Base-by-base conservation (phyloP, 768 basidiomycete species). In the Hemileccinum impolitum region DNA sequence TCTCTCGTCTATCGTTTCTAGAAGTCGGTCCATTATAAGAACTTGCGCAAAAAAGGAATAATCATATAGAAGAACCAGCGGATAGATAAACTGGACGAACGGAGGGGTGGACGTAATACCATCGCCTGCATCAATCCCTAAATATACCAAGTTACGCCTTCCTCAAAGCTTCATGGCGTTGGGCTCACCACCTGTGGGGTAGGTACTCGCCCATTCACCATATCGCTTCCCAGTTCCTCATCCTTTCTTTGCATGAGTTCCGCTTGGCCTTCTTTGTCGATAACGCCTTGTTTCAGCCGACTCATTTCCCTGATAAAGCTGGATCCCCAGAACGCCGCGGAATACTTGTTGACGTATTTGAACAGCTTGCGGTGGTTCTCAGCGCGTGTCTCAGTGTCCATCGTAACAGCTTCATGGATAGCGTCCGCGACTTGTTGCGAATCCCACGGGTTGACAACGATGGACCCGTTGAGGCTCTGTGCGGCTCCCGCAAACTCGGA, bases 401-500 rank as follows among this genome's bases (percentile, higher is more conserved):
- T 94, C 14, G 87, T 92, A 50, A 98, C 85, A 0, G 96, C 93
- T 67, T 91, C 86, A 69, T 93, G 86, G 50, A 99, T 96, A n/a
- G 94, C 93, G 62, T 97, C 86, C 1, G 96, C 96, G 43, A 96
- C 93, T 61, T 94, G 87, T 68, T 97, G 94, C n/a, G 89, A 89
- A 68, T 98, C 96, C 95, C 96, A 94, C 18, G 96, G 96, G 74
- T 99, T 99, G 61, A 98, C 93, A 64, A 99, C 93, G 58, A 99
- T 78, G 30, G 88, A 90, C 18, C 96, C 96, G 65, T 98, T 97
- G 53, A 99, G 72, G 55, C 85, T 89, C 71, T 97, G 94, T 14
- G 93, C 94, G 10, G 96, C 96, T 25, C 96, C 96, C 4, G 96
- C 95, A 57, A 99, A 98, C 67, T 99, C 96, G 60, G 94, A 96